These are phyloP conservation scores for Diplotaxis tenuifolia DNA, from an alignment of 345 rosid species.

Conservation along the genomic window DNA sequence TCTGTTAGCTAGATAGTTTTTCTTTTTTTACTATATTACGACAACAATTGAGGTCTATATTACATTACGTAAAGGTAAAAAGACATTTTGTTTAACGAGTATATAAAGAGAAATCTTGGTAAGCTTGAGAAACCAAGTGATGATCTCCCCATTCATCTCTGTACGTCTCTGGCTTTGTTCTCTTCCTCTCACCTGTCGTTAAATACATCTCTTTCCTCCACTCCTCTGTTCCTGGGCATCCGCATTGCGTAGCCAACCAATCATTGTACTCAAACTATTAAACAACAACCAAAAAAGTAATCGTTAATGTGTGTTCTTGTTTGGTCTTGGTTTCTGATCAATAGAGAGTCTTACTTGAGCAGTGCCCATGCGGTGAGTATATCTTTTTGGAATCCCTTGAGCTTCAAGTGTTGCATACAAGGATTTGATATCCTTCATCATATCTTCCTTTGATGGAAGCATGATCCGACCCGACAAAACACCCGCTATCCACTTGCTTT, in stretches of 20 bases:
- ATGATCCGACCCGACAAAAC: conserved; percentile 61
- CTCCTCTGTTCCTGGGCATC: conserved; percentile 40
- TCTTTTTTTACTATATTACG: no score
- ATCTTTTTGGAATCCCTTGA: conserved; percentile 53
- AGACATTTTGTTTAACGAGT: not conserved
- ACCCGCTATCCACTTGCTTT: conserved; percentile 90
- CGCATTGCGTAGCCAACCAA: conserved; percentile 59
- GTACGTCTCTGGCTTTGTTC: conserved; percentile 38
- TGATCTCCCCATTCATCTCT: conserved; percentile 69
- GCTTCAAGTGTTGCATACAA: conserved; percentile 58
- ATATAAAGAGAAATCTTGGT: conserved; percentile 42
- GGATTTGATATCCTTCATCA: conserved; percentile 55
- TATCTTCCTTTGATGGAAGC: conserved; percentile 64
- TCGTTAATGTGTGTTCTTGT: not conserved
- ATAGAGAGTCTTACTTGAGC: conserved; percentile 46
- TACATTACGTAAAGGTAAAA: no score
- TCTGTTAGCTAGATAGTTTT: no score
- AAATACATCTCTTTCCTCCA: conserved; percentile 58
- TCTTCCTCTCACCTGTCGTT: not conserved
- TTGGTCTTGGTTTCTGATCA: not conserved
- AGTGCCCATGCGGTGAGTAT: conserved; percentile 52
- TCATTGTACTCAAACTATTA: conserved; percentile 51
- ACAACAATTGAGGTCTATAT: no score
- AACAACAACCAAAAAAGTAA: not conserved
- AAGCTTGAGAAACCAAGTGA: conserved; percentile 45